A percentile compares a stretch with the other conserved stretches of the same genome.
These are phyloP conservation scores for Quercus bicolor DNA, from an alignment of 306 rosid species.

Conservation along the genomic window DNA sequence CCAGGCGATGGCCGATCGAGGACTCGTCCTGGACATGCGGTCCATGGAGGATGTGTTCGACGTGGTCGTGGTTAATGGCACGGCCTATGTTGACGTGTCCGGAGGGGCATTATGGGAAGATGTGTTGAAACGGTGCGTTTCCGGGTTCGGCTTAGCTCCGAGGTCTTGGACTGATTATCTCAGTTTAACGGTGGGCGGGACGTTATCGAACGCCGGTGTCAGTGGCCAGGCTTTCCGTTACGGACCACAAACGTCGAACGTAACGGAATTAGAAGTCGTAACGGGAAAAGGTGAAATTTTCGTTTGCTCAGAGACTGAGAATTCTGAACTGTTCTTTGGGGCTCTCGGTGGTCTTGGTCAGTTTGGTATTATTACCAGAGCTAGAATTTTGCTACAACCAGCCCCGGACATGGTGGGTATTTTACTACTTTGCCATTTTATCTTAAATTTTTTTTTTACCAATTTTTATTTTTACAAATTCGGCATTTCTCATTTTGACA, in stretches of 20 bases:
- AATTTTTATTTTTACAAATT: not conserved
- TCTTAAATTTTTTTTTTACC: not conserved
- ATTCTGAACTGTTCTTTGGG: conserved; percentile 69
- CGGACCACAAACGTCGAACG: conserved; percentile 91
- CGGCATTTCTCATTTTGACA: not conserved
- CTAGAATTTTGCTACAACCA: conserved; percentile 59
- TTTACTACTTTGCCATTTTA: not conserved
- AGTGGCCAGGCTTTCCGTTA: conserved; percentile 92
- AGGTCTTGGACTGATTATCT: conserved; percentile 96
- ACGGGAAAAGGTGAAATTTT: conserved; percentile 76
- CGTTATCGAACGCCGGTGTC: conserved; percentile 92
- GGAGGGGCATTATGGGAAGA: conserved; percentile 99
- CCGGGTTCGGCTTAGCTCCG: conserved; percentile 48
- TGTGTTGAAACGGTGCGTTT: conserved; percentile 62
- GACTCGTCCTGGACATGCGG: conserved; percentile 85
- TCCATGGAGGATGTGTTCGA: conserved; percentile 46
- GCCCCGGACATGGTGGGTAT: conserved; percentile 76
- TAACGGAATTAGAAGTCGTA: conserved; percentile 78
- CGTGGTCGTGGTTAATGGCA: conserved; percentile 20
- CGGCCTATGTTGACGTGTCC: conserved; percentile 56
- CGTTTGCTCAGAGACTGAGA: conserved; percentile 56
- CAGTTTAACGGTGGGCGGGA: conserved; percentile 87
- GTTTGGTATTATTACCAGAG: conserved; percentile 85
- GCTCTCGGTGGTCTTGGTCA: conserved; percentile 92
- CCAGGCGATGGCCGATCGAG: conserved; percentile 86